Evolutionary conservation across 805 yeast genomes (phyloP).

Genomic region (Ogataea salicorniae): DNA sequence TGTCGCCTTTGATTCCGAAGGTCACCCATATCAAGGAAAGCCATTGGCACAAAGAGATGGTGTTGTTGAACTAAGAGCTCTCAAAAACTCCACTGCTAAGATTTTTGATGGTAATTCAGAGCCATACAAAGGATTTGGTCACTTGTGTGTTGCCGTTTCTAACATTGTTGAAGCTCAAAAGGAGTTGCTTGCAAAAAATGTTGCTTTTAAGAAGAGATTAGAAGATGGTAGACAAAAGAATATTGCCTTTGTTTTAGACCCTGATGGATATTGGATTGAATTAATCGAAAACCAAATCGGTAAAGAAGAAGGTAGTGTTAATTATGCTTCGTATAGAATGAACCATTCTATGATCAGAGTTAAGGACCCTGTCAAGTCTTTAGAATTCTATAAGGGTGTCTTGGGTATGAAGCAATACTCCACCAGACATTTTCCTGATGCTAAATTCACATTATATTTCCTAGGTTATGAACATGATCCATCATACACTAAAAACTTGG

Average conservation of each 20-base stretch:
- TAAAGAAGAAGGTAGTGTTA: slow-evolving; percentile 37
- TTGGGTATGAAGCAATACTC: slow-evolving; percentile 76
- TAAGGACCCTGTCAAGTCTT: slow-evolving; percentile 71
- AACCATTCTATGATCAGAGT: slow-evolving; percentile 94
- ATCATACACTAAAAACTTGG: slow-evolving; percentile 38
- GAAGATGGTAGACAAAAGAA: slow-evolving; percentile 88
- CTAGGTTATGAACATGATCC: slow-evolving; percentile 60
- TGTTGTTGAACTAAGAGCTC: slow-evolving; percentile 73
- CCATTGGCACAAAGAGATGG: slow-evolving; percentile 49
- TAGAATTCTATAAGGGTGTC: slow-evolving; percentile 72
- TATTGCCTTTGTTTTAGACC: slow-evolving; percentile 93
- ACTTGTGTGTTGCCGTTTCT: slow-evolving; percentile 82
- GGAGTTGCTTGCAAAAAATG: slow-evolving; percentile 55
- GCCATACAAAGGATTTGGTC: slow-evolving; percentile 90
- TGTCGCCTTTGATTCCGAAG: slow-evolving; percentile 49
- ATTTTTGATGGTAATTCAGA: slow-evolving; percentile 80
- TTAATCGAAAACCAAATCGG: slow-evolving; percentile 54
- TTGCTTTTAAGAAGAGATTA: slow-evolving; percentile 73
- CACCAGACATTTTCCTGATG: slow-evolving; percentile 52
- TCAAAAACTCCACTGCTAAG: slow-evolving; percentile 59
- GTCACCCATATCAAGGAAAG: slow-evolving; percentile 33
- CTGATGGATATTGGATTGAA: slow-evolving; percentile 97
- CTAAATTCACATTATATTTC: slow-evolving; percentile 82
- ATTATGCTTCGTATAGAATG: slow-evolving; percentile 43
- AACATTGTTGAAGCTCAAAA: slow-evolving; percentile 62